A percentile compares a stretch with the other conserved stretches of the same genome.
Evolutionary conservation across 1,284 basidiomycete genomes (phyloP).

Genomic region (Trichosporon faecale): DNA sequence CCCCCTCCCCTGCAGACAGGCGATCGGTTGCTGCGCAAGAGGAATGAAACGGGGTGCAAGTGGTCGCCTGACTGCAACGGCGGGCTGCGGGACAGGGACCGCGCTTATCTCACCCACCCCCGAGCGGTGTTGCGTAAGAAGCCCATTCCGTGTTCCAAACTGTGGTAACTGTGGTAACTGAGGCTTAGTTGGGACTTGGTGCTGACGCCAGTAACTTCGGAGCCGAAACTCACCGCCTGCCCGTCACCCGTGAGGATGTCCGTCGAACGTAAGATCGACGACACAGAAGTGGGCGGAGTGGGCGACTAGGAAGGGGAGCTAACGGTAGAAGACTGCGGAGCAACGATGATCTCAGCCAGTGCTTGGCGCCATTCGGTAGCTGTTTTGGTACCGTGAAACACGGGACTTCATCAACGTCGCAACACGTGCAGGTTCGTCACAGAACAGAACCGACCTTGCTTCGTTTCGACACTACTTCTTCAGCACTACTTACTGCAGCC

Average conservation of each 20-base stretch:
- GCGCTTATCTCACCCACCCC: conserved; percentile 4
- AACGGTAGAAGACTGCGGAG: not conserved
- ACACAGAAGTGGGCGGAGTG: not conserved
- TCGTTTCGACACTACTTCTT: no score
- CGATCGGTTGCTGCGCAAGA: not conserved
- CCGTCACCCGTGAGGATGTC: not conserved
- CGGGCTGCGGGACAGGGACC: not conserved
- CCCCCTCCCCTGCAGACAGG: not conserved
- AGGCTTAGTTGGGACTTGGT: no score
- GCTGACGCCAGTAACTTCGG: not conserved
- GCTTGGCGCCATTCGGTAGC: no score
- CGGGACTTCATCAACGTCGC: not conserved
- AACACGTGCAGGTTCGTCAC: no score
- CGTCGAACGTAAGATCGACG: not conserved
- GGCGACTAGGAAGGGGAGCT: not conserved
- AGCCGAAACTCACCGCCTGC: not conserved
- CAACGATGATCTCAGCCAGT: not conserved
- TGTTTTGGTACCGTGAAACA: not conserved
- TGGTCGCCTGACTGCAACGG: not conserved
- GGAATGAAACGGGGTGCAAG: not conserved
- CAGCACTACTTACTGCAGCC: no score
- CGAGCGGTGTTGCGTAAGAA: not conserved
- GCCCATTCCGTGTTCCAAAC: not conserved
- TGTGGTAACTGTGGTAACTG: no score
- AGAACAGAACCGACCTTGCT: no score